phyloP scores from a whole-genome alignment of 2,329 filamentous ascomycete species.

The Claviceps africana region DNA sequence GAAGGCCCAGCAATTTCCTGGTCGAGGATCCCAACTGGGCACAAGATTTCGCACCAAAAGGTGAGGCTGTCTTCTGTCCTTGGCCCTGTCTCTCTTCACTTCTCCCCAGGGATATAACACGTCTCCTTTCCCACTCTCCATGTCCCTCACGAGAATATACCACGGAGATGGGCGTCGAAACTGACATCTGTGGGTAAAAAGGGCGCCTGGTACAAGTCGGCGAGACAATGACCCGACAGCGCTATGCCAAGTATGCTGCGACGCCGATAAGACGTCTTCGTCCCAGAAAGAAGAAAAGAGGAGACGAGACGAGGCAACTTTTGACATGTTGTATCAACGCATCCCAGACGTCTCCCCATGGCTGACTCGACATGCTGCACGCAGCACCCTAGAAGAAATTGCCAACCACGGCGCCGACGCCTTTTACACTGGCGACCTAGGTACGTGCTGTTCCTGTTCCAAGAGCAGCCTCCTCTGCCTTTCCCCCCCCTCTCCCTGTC shows the following conservation, averaged over 20 bases:
- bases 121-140: neutral
- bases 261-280: neutral
- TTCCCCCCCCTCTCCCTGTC: neutral
- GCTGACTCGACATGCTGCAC: neutral
- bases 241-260: slow-evolving; percentile 47
- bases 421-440: slow-evolving; percentile 61
- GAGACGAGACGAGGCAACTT: neutral
- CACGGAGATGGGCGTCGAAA: neutral
- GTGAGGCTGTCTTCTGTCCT: slow-evolving; percentile 12
- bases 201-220: slow-evolving; percentile 55
- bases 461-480: neutral
- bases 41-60: slow-evolving; percentile 76
- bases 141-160: neutral
- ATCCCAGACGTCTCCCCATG: neutral
- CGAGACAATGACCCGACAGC: slow-evolving; percentile 64
- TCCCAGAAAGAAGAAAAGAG: neutral
- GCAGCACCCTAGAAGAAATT: slow-evolving; percentile 57
- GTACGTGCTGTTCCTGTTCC: slow-evolving; percentile 12
- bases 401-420: slow-evolving; percentile 56
- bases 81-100: neutral
- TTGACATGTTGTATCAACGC: neutral
- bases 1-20: slow-evolving; percentile 43
- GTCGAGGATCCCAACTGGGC: slow-evolving; percentile 67
- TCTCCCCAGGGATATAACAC: neutral
- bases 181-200: slow-evolving; percentile 7